Conservation (phyloP, 2,329 filamentous ascomycete species). For the Fusarium sp. region DNA sequence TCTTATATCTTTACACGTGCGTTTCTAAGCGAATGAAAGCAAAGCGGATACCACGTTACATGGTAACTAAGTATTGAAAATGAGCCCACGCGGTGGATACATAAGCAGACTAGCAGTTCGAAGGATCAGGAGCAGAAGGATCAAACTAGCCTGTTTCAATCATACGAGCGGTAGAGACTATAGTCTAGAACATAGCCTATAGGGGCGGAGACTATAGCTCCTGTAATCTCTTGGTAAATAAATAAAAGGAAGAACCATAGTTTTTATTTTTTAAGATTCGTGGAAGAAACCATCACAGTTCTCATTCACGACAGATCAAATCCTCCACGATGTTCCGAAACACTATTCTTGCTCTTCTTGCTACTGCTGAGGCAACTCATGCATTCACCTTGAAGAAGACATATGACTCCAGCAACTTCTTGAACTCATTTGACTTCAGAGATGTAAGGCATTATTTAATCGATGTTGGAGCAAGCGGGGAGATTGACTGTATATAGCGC, state of each 20-base stretch:
- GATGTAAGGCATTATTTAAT: neutral
- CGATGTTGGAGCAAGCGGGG: too few relatives aligned
- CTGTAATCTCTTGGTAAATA: neutral
- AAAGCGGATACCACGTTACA: neutral
- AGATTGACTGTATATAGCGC: neutral
- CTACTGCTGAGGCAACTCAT: neutral
- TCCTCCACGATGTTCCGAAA: neutral
- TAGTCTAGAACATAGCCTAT: neutral
- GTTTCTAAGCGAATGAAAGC: neutral
- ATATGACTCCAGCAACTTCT: slow-evolving; percentile 25
- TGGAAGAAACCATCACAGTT: neutral
- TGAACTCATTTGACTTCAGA: slow-evolving; percentile 26
- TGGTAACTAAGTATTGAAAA: neutral
- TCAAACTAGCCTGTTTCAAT: neutral
- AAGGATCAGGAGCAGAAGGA: neutral
- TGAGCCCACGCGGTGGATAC: neutral
- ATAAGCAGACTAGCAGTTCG: neutral
- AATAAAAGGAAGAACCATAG: neutral
- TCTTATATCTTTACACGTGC: neutral
- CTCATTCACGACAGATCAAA: neutral
- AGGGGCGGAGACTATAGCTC: neutral
- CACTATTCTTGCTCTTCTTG: slow-evolving; percentile 8
- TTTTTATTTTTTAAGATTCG: neutral
- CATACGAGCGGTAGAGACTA: neutral
- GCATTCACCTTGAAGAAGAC: slow-evolving; percentile 21